Evolutionary conservation across 805 yeast genomes (phyloP), one percentile per base, ranked within the genome.

Genomic region (Starmerella davenportii): DNA sequence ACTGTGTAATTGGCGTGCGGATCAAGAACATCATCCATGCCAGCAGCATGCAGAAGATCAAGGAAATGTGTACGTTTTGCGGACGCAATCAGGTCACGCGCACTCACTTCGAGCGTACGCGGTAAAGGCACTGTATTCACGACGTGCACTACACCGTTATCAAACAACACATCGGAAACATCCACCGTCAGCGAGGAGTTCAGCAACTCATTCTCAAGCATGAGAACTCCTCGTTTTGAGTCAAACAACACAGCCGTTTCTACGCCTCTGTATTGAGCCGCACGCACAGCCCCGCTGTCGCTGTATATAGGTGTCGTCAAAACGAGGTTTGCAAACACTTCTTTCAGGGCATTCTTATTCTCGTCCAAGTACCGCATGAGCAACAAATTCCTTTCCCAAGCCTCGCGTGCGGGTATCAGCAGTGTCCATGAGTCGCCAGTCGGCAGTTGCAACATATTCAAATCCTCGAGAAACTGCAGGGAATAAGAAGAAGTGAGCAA

Each of bases 101-200:
- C 55, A 0, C 74, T 51, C 2, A 85, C 67, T 5, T 63, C 54
- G 23, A 85, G 54, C 19, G 60, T 55, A 0, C 59, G 54, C 0
- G 95, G 93, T 14, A 79, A 58, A 3, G 70, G 45, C 1, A 79
- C 61, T 4, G 65, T 55, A 28, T 66, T 60, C 11, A 79, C 60
- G 1, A 85, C 73, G 53, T 81, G 94, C 1, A 79, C 70, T 0
- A 85, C 93, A 1, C 96, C 96, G 53, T 79, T 77, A 45, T 70
- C 73, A 53, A 79, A 85, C 13, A 85, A 52, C 5, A 80, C 67
- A 52, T 85, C 95, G 1, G 70, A 36, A n/a, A 47, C 45, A 24
- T 48, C 52, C 3, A 44, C 37, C 9, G 30, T 34, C 17, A 47
- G 4, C 1, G 3, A 3, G 5, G 40, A 35, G 20, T 34, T 8